Evolutionary conservation across 148 eudicot species (phyloP), one percentile per base, ranked within the genome.

Genomic region (Rhododendron griersonianum): DNA sequence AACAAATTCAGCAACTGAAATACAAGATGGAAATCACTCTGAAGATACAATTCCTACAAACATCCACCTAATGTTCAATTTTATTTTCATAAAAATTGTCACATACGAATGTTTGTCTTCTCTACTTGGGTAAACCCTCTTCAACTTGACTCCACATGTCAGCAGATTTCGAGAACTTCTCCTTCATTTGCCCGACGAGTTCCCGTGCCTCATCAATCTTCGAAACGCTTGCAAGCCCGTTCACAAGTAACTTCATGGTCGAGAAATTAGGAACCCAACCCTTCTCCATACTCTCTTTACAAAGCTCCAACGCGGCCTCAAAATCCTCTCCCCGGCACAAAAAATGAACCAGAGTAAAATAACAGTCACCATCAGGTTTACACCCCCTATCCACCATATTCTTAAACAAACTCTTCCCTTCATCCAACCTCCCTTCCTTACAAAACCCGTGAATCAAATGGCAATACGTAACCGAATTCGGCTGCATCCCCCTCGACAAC

Each of bases 361-460:
- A 95, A 75, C 98, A 94, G 9, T 86, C 80, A 39, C 91, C 74
- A 33, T 90, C 87, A 0, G 96, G 96, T 48, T 89, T 75, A 84
- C 88, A 91, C 35, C 94, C 93, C 4, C 83, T 59, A 53, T 80
- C 81, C 7, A 47, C 86, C 99, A 93, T 94, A 81, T 78, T 88
- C 84, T 91, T 80, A 75, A 88, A 95, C 89, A 95, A 84, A 23
- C 77, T 78, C 90, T 92, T 96, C 2, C 96, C 98, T 78, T 91
- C 98, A n/a, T 94, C 98, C 75, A 92, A 82, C 28, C 93, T 91
- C 75, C 94, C 96, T 84, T 94, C 98, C 86, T 87, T 93, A 50
- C 96, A 92, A 75, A 93, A 95, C 67, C 98, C 99, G 79, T 93
- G 88, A 81, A 98, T 92, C 92, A 95, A 90, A 89, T 85, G 89